phyloP scores from a whole-genome alignment of 2,329 filamentous ascomycete genomes.

The Colletotrichum euphorbiae region DNA sequence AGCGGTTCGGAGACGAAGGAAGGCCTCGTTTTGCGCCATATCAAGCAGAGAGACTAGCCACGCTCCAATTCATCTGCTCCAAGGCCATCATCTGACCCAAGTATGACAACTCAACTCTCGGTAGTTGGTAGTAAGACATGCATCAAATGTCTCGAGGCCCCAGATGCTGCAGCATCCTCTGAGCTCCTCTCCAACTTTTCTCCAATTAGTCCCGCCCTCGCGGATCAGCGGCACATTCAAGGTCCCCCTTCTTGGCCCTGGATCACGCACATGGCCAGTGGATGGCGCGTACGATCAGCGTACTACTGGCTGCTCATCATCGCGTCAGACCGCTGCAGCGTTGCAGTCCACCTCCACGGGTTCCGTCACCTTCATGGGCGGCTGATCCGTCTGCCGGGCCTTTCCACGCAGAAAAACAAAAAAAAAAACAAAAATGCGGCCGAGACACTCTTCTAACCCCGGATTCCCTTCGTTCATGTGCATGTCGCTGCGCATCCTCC shows the following conservation, averaged over 20 bases:
- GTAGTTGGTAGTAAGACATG: background rate
- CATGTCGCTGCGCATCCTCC: background rate
- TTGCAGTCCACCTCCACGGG: conserved; percentile 18
- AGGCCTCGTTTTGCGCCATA: no score
- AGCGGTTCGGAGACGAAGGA: background rate
- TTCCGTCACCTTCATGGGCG: conserved; percentile 8
- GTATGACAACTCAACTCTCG: conserved; percentile 7
- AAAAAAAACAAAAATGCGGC: background rate
- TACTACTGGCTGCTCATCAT: background rate
- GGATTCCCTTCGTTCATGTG: background rate
- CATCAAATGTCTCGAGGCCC: conserved; percentile 1
- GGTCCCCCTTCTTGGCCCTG: background rate
- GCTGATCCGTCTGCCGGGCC: conserved; percentile 15
- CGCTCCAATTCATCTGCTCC: background rate
- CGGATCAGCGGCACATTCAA: conserved; percentile 16
- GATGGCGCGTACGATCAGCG: conserved; percentile 1
- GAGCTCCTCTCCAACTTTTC: background rate
- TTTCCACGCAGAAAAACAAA: background rate
- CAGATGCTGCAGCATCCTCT: background rate
- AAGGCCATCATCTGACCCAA: conserved; percentile 16
- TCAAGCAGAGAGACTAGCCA: background rate
- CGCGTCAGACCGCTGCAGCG: conserved; percentile 14
- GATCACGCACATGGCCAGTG: conserved; percentile 13
- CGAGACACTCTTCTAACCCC: conserved; percentile 24
- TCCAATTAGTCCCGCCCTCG: background rate